A percentile compares a stretch with the other conserved stretches of the same genome.
Evolutionary conservation across 306 rosid species (phyloP).

Genomic region (Medicago lupulina): DNA sequence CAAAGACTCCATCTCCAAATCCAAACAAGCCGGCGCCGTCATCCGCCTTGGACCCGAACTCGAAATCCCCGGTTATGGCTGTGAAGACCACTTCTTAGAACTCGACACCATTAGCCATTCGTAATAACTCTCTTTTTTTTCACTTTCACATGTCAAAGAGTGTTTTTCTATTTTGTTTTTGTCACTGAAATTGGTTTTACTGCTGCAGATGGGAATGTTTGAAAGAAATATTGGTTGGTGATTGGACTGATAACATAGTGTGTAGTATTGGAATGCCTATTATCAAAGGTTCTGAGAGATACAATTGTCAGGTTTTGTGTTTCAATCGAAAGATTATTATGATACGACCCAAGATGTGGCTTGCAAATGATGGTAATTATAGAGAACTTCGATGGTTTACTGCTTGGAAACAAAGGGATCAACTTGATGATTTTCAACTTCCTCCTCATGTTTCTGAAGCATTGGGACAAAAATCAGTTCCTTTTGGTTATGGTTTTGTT

Average conservation of each 20-base stretch:
- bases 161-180: background rate
- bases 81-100: conserved; percentile 96
- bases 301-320: conserved; percentile 86
- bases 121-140: conserved; percentile 37
- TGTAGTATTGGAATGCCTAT: conserved; percentile 98
- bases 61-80: conserved; percentile 93
- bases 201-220: conserved; percentile 94
- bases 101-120: conserved; percentile 87
- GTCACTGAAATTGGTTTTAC: conserved; percentile 8
- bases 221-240: conserved; percentile 76
- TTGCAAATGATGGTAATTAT: conserved; percentile 97
- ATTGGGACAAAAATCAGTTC: conserved; percentile 66
- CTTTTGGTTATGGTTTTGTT: conserved; percentile 91
- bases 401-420: conserved; percentile 80
- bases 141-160: background rate
- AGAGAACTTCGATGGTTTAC: conserved; percentile 98
- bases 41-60: conserved; percentile 95
- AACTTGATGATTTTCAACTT: conserved; percentile 78
- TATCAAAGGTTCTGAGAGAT: conserved; percentile 85
- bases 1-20: conserved; percentile 67
- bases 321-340: conserved; percentile 76
- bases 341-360: conserved; percentile 94
- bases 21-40: conserved; percentile 78
- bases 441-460: conserved; percentile 75
- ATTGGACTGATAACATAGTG: conserved; percentile 86